A percentile compares a stretch with the other conserved stretches of the same genome.
Evolutionary conservation across 805 yeast species (phyloP).

Genomic region (Monosporozyma yasuniensis): DNA sequence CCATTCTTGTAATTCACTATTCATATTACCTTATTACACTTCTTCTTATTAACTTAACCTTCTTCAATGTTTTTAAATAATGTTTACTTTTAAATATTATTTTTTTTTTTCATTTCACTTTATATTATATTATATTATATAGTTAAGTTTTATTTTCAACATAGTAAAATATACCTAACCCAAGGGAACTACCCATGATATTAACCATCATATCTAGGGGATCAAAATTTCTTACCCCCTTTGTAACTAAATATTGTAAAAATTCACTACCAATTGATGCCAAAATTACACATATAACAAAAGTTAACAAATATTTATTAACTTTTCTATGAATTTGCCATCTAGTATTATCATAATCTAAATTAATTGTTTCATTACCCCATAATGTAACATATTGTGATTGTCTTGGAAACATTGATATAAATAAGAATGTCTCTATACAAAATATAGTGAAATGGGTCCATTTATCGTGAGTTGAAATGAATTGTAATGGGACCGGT

Average conservation of each 20-base stretch:
- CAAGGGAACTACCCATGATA: slow-evolving; percentile 20
- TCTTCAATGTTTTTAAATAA: neutral
- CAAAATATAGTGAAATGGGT: slow-evolving; percentile 42
- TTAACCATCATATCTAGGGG: slow-evolving; percentile 36
- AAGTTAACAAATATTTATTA: slow-evolving; percentile 26
- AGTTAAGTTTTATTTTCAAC: too few relatives aligned
- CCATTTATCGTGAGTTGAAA: slow-evolving; percentile 42
- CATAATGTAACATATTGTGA: neutral
- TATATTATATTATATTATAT: too few relatives aligned
- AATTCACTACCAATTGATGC: slow-evolving; percentile 45
- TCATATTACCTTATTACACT: neutral
- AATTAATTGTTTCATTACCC: neutral
- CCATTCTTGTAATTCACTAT: neutral
- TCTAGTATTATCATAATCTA: neutral
- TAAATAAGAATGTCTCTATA: slow-evolving; percentile 41
- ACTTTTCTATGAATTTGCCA: neutral
- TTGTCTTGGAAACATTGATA: slow-evolving; percentile 30
- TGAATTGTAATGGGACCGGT: slow-evolving; percentile 21
- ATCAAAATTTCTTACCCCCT: slow-evolving; percentile 40
- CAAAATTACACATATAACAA: slow-evolving; percentile 37
- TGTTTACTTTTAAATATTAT: neutral
- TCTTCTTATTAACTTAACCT: too few relatives aligned
- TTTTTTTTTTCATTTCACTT: neutral
- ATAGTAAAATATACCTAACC: slow-evolving; percentile 12
- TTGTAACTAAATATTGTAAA: slow-evolving; percentile 31